Evolutionary conservation across 805 yeast genomes (phyloP), one percentile per base, ranked within the genome.

Genomic region (Myxozyma melibiosi): DNA sequence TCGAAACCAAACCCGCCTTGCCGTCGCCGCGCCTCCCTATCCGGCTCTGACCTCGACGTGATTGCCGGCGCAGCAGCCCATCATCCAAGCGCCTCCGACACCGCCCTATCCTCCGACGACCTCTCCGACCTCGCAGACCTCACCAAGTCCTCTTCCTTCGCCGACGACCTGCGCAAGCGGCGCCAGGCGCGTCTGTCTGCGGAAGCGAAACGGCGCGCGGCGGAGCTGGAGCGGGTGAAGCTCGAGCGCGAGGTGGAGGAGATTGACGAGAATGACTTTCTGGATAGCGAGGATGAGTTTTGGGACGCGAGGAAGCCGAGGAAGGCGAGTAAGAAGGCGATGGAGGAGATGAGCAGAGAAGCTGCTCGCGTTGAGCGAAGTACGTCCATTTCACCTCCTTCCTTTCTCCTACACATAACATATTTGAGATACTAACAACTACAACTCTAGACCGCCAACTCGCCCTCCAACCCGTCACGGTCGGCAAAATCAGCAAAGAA

Each of bases 271-370:
- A 6, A 39, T 3, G 24, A 22, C 11, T 33, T 18, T n/a, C n/a
- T 8, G 16, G 27, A 20, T 39, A 37, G 37, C 3, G 52, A 45
- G 24, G 35, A 46, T 3, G 20, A 22, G 22, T 22, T 16, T 35
- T 13, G 24, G 4, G n/a, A n/a, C n/a, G n/a, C n/a, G n/a, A n/a
- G 50, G 24, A 7, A 28, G 14, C 35, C 47, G 16, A 9, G 43
- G 7, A 27, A 38, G 53, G 63, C 65, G 2, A 51, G 60, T 31
- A 58, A 53, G 35, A 62, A 62, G 27, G 66, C 66, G 2, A n/a
- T 57, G 30, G 58, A 53, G 30, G 63, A 62, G 35, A 53, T 62
- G 51, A 48, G 51, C 30, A 38, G 40, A 27, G 65, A 62, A 28
- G 46, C 59, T 11, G 63, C 60, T 16, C 53, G 65, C 9, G 46